Evolutionary conservation across 192 early-diverging fungal genomes (phyloP).

Genomic region (Umbelopsis isabellina): DNA sequence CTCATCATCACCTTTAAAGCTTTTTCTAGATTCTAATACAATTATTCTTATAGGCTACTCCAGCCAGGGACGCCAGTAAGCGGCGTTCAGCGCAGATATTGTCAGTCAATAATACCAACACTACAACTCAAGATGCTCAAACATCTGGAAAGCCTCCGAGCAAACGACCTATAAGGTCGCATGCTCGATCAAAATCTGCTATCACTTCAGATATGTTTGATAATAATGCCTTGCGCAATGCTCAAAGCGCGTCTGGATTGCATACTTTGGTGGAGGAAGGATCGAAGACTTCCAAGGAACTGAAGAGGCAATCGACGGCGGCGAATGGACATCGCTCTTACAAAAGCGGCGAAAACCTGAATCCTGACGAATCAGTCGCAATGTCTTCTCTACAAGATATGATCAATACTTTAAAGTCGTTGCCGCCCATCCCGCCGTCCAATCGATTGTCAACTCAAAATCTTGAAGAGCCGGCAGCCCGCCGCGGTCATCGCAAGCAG

Average conservation of each 20-base stretch:
- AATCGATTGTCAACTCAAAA: constrained; percentile 1
- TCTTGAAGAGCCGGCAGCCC: background rate
- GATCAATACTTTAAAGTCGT: constrained; percentile 53
- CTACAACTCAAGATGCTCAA: background rate
- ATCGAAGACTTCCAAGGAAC: constrained; percentile 6
- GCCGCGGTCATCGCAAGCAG: constrained; percentile 28
- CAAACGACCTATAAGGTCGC: constrained; percentile 2
- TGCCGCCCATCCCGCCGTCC: constrained; percentile 41
- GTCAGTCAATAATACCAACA: background rate
- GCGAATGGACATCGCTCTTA: constrained; percentile 1
- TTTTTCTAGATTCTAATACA: too few species aligned
- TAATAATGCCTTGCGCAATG: constrained; percentile 15
- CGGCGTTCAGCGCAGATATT: constrained; percentile 5
- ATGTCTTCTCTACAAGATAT: constrained; percentile 57
- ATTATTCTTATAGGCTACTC: background rate
- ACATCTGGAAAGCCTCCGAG: constrained; percentile 5
- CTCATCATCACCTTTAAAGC: background rate
- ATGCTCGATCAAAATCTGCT: constrained; percentile 37
- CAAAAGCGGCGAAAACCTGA: background rate
- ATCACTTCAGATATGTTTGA: constrained; percentile 35
- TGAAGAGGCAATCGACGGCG: constrained; percentile 7
- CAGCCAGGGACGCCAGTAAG: constrained; percentile 1
- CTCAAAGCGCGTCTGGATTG: constrained; percentile 25
- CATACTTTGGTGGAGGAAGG: constrained; percentile 38
- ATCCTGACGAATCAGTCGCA: constrained; percentile 40